These are phyloP conservation scores for Berberis vulgaris DNA, from an alignment of 164 flowering plant genomes.

Conservation along the genomic window DNA sequence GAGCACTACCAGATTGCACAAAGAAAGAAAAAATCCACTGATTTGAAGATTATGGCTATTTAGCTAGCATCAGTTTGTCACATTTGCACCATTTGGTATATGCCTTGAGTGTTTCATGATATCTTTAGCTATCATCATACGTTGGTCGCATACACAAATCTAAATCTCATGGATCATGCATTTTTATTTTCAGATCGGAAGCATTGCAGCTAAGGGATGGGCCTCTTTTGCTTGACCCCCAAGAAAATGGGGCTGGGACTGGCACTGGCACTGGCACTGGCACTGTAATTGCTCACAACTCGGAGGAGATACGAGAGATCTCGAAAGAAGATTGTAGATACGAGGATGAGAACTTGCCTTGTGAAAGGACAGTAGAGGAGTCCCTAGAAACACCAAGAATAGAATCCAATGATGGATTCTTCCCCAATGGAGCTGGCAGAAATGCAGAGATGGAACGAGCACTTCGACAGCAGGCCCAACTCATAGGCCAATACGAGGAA, in stretches of 20 bases:
- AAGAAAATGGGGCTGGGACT: constrained; percentile 14
- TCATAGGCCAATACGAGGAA: constrained; percentile 54
- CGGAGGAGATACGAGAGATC: constrained; percentile 11
- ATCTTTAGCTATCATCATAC: background rate
- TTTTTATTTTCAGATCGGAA: constrained; percentile 27
- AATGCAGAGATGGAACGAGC: constrained; percentile 62
- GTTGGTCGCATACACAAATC: background rate
- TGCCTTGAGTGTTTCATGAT: no score
- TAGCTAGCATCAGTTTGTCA: no score
- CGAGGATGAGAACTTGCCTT: constrained; percentile 8
- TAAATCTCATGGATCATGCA: background rate
- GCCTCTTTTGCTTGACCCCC: constrained; percentile 13
- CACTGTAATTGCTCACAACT: background rate
- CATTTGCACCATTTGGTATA: no score
- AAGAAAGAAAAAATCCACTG: no score
- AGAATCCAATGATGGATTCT: constrained; percentile 8
- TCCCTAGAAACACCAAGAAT: constrained; percentile 15
- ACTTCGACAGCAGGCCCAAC: constrained; percentile 56
- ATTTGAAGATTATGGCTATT: no score
- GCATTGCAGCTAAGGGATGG: constrained; percentile 19
- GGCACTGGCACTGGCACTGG: constrained; percentile 7
- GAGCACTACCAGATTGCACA: no score
- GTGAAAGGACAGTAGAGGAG: constrained; percentile 9
- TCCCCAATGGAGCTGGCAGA: constrained; percentile 17
- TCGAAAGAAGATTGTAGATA: constrained; percentile 9